A percentile compares a stretch with the other conserved stretches of the same genome.
Evolutionary conservation across 345 rosid genomes (phyloP).

Genomic region (Ailanthus altissimus): DNA sequence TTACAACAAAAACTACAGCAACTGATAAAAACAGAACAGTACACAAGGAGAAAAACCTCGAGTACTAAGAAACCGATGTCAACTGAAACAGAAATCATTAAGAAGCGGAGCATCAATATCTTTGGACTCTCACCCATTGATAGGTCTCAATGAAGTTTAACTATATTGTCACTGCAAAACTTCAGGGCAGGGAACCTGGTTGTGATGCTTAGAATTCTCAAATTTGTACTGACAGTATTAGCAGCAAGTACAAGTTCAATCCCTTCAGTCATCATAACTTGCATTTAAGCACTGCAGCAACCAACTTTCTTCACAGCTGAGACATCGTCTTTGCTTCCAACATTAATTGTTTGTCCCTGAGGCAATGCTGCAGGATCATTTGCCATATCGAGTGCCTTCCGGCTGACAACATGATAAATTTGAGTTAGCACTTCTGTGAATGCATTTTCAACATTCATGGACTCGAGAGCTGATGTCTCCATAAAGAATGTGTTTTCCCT

Average conservation of each 20-base stretch:
- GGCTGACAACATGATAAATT: constrained; percentile 73
- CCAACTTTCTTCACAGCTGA: constrained; percentile 73
- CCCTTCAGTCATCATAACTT: neutral
- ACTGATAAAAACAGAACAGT: neutral
- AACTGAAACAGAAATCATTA: constrained; percentile 7
- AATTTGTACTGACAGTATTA: neutral
- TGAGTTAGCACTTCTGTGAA: constrained; percentile 79
- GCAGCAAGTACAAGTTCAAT: neutral
- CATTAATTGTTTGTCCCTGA: constrained; percentile 65
- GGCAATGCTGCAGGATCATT: constrained; percentile 70
- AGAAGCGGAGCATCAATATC: neutral
- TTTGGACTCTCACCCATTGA: neutral
- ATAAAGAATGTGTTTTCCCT: constrained; percentile 74
- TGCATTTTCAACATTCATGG: constrained; percentile 77
- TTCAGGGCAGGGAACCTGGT: neutral
- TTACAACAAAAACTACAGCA: constrained; percentile 8
- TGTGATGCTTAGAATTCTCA: neutral
- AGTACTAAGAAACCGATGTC: neutral
- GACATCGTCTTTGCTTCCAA: constrained; percentile 67
- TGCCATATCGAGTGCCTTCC: constrained; percentile 64
- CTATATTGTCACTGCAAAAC: neutral
- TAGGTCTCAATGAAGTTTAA: constrained; percentile 1
- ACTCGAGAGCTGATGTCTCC: constrained; percentile 92
- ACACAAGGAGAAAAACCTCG: neutral
- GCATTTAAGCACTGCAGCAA: constrained; percentile 55